A percentile compares a stretch with the other conserved stretches of the same genome.
These are phyloP conservation scores for Hypoxylon crocopeplum DNA, from an alignment of 495 filamentous ascomycete species.

Conservation along the genomic window DNA sequence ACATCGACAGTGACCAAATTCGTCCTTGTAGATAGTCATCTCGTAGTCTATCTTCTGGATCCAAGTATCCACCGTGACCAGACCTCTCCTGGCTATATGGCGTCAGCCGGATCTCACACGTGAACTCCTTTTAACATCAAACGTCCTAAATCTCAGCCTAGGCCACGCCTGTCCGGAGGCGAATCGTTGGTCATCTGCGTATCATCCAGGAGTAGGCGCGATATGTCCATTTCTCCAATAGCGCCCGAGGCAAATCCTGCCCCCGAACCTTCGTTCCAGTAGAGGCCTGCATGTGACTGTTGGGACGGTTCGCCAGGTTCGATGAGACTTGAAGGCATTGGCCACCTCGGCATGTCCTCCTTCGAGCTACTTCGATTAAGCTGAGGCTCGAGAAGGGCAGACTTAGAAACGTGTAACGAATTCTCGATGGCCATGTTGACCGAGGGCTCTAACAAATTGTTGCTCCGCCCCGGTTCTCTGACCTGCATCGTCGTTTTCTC, in stretches of 20 bases:
- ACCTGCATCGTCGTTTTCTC: constrained; percentile 64
- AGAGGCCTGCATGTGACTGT: constrained; percentile 30
- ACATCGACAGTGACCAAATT: neutral
- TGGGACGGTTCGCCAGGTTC: constrained; percentile 43
- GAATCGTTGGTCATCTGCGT: constrained; percentile 32
- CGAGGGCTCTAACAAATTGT: constrained; percentile 48
- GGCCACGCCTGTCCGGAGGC: constrained; percentile 33
- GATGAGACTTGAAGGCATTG: constrained; percentile 33
- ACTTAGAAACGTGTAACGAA: constrained; percentile 38
- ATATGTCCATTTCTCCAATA: constrained; percentile 57
- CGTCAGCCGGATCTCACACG: neutral
- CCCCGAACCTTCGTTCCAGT: constrained; percentile 35
- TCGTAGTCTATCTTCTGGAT: neutral
- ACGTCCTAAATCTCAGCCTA: constrained; percentile 24
- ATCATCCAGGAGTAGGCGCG: constrained; percentile 57
- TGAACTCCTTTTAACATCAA: neutral
- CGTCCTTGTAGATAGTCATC: neutral
- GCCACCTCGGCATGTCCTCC: constrained; percentile 50
- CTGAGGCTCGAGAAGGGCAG: constrained; percentile 44
- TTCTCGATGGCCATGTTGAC: constrained; percentile 47
- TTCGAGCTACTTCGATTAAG: constrained; percentile 48
- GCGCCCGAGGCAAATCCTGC: constrained; percentile 29
- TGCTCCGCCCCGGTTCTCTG: constrained; percentile 40
- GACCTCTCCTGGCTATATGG: neutral
- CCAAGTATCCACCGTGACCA: neutral